These are phyloP conservation scores for Grammothele lineata DNA, from an alignment of 768 basidiomycete genomes.

Conservation along the genomic window DNA sequence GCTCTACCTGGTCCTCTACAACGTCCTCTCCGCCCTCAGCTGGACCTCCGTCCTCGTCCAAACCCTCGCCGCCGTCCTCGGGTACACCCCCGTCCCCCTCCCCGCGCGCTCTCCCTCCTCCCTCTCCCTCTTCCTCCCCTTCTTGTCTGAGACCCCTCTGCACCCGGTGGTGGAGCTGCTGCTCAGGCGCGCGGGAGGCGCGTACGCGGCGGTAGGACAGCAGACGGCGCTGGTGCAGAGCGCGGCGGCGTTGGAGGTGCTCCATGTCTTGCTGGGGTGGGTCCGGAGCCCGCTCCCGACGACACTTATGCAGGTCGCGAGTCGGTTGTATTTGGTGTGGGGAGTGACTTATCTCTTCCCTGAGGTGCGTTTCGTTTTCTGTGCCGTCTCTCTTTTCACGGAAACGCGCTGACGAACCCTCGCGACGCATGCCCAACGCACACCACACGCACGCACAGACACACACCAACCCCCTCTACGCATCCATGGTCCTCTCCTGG, in stretches of 20 bases:
- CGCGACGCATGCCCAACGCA: too few relatives aligned
- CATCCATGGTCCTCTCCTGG: constrained; percentile 93
- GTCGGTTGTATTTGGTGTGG: constrained; percentile 83
- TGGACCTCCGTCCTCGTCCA: constrained; percentile 71
- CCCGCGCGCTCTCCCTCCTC: constrained; percentile 9
- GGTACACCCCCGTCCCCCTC: constrained; percentile 5
- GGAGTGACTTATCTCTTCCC: constrained; percentile 66
- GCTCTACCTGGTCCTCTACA: constrained; percentile 76
- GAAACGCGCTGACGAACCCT: too few relatives aligned
- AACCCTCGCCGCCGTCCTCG: constrained; percentile 44
- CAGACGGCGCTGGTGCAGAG: constrained; percentile 75
- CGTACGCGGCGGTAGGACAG: constrained; percentile 57
- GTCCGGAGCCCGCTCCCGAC: constrained; percentile 76
- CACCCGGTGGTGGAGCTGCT: constrained; percentile 39
- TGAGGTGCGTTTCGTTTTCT: constrained; percentile 39
- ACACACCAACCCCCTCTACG: constrained; percentile 72
- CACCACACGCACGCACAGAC: constrained; percentile 35
- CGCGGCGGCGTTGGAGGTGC: constrained; percentile 76
- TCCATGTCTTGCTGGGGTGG: constrained; percentile 75
- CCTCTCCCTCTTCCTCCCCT: constrained; percentile 6
- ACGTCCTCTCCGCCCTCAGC: constrained; percentile 64
- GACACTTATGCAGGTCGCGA: constrained; percentile 75
- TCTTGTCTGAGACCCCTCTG: constrained; percentile 17
- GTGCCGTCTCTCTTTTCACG: too few relatives aligned
- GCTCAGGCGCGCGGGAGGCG: constrained; percentile 48